Percentiles rank a stretch among this genome's conserved stretches.
Conservation (phyloP, 352 stramenopile species). For the Phytophthora uliginosa region DNA sequence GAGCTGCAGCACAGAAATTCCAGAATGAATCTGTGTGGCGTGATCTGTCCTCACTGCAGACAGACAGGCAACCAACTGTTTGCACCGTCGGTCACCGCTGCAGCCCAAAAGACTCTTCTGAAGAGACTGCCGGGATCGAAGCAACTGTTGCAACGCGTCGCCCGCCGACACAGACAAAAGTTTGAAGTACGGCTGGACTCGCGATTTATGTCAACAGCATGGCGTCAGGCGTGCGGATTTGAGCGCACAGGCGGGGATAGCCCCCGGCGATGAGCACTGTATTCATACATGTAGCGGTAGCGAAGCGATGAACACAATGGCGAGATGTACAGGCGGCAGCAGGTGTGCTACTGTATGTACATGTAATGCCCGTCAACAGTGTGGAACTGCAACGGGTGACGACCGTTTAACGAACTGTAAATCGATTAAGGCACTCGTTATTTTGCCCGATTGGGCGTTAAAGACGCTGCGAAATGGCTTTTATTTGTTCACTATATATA, state of each 20-base stretch:
- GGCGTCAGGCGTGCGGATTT: conserved; percentile 4
- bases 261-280: background rate
- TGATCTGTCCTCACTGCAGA: background rate
- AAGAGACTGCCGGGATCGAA: background rate
- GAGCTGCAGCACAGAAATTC: conserved; percentile 3
- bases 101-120: background rate
- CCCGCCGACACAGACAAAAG: background rate
- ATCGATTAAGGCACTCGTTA: background rate
- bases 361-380: background rate
- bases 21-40: background rate
- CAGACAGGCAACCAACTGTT: conserved; percentile 2
- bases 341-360: background rate
- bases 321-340: background rate
- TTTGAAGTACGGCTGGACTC: conserved; percentile 4
- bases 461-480: too few relatives aligned
- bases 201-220: conserved; percentile 5
- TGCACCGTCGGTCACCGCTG: background rate
- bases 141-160: background rate
- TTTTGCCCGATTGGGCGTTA: too few relatives aligned
- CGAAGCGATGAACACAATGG: background rate
- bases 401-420: background rate
- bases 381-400: background rate
- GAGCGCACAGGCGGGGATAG: background rate
- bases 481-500: too few relatives aligned
- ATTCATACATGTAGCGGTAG: background rate